Evolutionary conservation across 345 rosid genomes (phyloP), one percentile per base, ranked within the genome.

Genomic region (Bruguiera parviflora): DNA sequence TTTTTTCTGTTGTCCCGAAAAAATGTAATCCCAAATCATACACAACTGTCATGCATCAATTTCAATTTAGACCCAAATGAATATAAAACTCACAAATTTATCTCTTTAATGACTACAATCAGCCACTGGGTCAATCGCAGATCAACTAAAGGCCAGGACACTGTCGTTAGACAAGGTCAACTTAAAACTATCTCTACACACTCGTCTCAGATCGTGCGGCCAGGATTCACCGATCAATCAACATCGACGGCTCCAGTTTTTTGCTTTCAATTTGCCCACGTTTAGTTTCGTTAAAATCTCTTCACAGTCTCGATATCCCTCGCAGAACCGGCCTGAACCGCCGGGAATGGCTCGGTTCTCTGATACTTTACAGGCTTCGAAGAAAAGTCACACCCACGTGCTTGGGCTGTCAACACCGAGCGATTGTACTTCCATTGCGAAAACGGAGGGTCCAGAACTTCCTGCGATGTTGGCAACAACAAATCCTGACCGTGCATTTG

Each of bases 161-260:
- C 16, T 37, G 10, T 61, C 24, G 67, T 69, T 68, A 69, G 80
- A 67, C 70, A 60, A 27, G 53, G 78, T 70, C 72, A 78, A 64
- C 61, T 59, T 1, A 19, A 59, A 71, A 59, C 7, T 53, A 63
- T 58, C 59, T 35, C 21, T 25, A 15, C 18, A 58, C 29, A 49
- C 62, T 35, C 28, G 46, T 55, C 69, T 67, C 63, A 53, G 31
- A 80, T 75, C 82, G 65, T 61, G 67, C 82, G 81, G 80, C 77
- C 70, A 58, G 16, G 0, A 37, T 53, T 46, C 58, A 22, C 62
- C 46, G 29, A 35, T 35, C 39, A 61, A 19, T 58, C 55, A 39
- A 8, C 70, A 53, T 58, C 67, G 24, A 73, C 60, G 27, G 71
- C 71, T 28, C 60, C 64, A 37, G 16, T 8, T 33, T 32, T 53